Percentiles rank a stretch among this genome's conserved stretches.
Conservation (phyloP, 2,329 filamentous ascomycete species). For the Neocucurbitaria cava region DNA sequence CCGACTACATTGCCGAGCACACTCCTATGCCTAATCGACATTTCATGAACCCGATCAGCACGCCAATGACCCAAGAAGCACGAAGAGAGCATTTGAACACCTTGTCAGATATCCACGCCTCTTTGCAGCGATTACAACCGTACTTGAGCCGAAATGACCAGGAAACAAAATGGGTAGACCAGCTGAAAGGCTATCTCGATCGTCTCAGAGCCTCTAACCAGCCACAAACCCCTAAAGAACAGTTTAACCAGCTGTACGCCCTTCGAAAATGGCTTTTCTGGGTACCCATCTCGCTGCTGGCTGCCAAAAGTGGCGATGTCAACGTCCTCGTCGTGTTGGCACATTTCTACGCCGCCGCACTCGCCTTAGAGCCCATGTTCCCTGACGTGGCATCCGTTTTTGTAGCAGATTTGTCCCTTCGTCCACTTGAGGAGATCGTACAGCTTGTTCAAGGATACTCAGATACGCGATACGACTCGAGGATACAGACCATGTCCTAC, state of each 20-base stretch:
- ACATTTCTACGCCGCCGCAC: conserved; percentile 87
- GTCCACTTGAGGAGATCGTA: conserved; percentile 86
- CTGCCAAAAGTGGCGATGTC: conserved; percentile 76
- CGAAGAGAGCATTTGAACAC: conserved; percentile 63
- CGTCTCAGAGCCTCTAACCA: conserved; percentile 51
- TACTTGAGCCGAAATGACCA: conserved; percentile 54
- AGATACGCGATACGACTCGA: conserved; percentile 49
- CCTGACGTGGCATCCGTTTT: conserved; percentile 90
- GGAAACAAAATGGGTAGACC: conserved; percentile 57
- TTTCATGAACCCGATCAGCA: conserved; percentile 69
- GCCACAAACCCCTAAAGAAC: conserved; percentile 70
- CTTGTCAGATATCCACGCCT: conserved; percentile 51
- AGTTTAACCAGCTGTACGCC: conserved; percentile 88
- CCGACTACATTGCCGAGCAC: conserved; percentile 81
- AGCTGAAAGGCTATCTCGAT: conserved; percentile 56
- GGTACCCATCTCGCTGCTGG: conserved; percentile 85
- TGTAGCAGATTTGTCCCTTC: conserved; percentile 70
- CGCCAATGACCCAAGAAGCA: conserved; percentile 64
- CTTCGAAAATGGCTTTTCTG: conserved; percentile 95
- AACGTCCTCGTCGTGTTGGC: conserved; percentile 83
- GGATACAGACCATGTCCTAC: conserved; percentile 52
- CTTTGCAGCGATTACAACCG: conserved; percentile 53
- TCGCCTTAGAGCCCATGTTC: conserved; percentile 89
- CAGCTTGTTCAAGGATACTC: conserved; percentile 67
- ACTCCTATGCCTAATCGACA: conserved; percentile 50